phyloP scores from a whole-genome alignment of 2,329 filamentous ascomycete species.

The Phialophora chinensis region DNA sequence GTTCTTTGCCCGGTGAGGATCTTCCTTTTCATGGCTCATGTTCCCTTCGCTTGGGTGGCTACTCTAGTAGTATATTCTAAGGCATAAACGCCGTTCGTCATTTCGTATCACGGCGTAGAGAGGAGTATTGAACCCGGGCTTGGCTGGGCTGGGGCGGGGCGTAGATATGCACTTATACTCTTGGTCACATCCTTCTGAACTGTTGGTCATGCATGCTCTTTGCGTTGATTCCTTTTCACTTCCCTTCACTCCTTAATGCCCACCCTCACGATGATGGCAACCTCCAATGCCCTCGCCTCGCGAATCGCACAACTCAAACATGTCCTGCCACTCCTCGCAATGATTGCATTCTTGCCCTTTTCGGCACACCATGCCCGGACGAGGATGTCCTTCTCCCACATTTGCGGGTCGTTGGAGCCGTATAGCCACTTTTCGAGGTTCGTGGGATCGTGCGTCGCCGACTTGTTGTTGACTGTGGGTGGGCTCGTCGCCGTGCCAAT shows the following conservation, averaged over 20 bases:
- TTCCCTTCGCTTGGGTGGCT: no score
- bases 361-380: constrained; percentile 54
- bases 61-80: no score
- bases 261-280: constrained; percentile 49
- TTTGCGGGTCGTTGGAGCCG: constrained; percentile 34
- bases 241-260: constrained; percentile 32
- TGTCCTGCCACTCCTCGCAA: constrained; percentile 47
- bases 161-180: no score
- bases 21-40: no score
- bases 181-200: no score
- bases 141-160: no score
- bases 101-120: no score
- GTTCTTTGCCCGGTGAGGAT: no score
- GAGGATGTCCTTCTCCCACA: constrained; percentile 47
- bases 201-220: no score
- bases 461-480: neutral
- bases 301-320: constrained; percentile 49
- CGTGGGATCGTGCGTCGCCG: neutral
- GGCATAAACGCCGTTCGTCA: no score
- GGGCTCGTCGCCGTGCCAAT: neutral
- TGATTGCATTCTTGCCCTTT: constrained; percentile 49
- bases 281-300: constrained; percentile 50
- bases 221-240: no score
- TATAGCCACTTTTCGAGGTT: constrained; percentile 17
- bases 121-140: no score